Base-by-base conservation (phyloP, 148 eudicot genomes). In the Chenopodium formosanum region DNA sequence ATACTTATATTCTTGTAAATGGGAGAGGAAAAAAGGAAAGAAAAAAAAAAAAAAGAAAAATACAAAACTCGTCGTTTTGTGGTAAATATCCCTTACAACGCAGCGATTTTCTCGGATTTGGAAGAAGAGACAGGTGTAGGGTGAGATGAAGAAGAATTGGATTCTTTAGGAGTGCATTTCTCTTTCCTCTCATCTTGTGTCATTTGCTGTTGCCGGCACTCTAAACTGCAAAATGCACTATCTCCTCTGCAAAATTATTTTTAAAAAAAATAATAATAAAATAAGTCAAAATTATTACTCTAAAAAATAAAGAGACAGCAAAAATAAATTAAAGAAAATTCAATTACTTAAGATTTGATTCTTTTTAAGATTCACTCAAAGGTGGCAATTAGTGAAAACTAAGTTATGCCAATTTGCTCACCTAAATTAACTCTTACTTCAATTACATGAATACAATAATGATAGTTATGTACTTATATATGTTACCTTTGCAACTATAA, bases 151-250 rank as follows among this genome's bases (percentile, higher is more conserved):
- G 74, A 20, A 20, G 80, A 71, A 68, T 23, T 70, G 53, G 84
- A 77, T 62, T 78, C 76, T 47, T 77, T 77, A 0, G 69, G 75
- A 34, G n/a, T 64, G 56, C 77, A 73, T 16, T 86, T 91, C 75
- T 90, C 91, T 73, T 83, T 89, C 79, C 89, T 84, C 79, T 91
- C 92, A 82, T 93, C 97, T 48, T 87, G 89, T 46, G 82, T 86
- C 82, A 93, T 91, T 78, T 91, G 92, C 37, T 91, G 89, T 17
- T 93, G 90, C 52, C 97, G 79, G 77, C 97, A 93, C 84, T 93
- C 97, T 70, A 82, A 81, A 65, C 91, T 92, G 82, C 95, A 92
- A 76, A 86, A 92, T 22, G 92, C 93, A 63, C 82, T 92, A 68
- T 92, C 93, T 34, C 95, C 93, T 74, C 95, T 92, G 88, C 72